Base-by-base conservation (phyloP, 306 rosid genomes). In the Cicer yamashitae region DNA sequence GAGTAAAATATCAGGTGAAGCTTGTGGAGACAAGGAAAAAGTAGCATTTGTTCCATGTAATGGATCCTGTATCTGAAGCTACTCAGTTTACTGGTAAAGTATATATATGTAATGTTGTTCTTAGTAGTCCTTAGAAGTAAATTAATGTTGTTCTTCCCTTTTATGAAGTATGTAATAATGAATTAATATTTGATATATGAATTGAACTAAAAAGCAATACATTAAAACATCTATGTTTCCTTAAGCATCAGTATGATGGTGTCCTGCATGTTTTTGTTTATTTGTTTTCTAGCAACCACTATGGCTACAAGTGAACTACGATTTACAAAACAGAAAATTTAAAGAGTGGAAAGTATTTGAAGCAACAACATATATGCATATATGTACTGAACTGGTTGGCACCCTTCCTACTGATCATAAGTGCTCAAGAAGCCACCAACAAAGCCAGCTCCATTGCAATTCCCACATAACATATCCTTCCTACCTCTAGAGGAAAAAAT, bases 401-500 rank as follows among this genome's bases (percentile, higher is more conserved):
- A 59, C 51, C 34, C 69, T 69, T 12, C 40, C 70, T 84, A 87
- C 59, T 87, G 84, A 76, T 87, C 90, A 48, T 68, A 13, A 37
- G 90, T 87, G 78, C 90, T 87, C 86, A 87, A 44, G 80, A 87
- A 87, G 38, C 86, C 88, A 34, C 87, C 90, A 51, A 84, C 9
- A 54, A 87, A 87, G 41, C 88, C 90, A 12, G 87, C 87, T 69
- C 88, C 90, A 64, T 87, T 87, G 85, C 90, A 84, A 77, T 82
- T 87, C 46, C 90, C 90, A 70, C 86, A 84, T 61, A 87, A 34
- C 79, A 82, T 84, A 45, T 87, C 88, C 70, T 82, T 84, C 61
- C 82, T 82, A 47, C 88, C 88, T 45, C 90, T 87, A 83, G 0
- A 78, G 57, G 6, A 8, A n/a, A 10, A n/a, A 0, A 4, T n/a